Evolutionary conservation across 257 asterid genomes (phyloP).

Genomic region (Anisodus acutangulus): DNA sequence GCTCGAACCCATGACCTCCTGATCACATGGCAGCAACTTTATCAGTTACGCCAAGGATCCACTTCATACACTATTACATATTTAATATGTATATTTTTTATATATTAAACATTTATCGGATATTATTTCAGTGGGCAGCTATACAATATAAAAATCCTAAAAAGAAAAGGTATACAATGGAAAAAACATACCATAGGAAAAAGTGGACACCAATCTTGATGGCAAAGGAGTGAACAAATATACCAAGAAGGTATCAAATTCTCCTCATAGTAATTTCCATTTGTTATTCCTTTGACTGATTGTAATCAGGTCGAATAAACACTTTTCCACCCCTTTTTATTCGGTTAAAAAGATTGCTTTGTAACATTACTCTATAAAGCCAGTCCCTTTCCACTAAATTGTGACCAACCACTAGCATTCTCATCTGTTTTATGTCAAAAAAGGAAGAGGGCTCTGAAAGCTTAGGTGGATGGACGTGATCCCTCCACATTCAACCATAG

Average conservation of each 20-base stretch:
- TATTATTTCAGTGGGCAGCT: too few species aligned
- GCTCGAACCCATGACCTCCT: too few species aligned
- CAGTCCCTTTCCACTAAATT: slow-evolving; percentile 79
- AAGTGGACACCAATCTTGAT: slow-evolving; percentile 86
- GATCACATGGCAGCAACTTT: too few species aligned
- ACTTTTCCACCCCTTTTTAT: slow-evolving; percentile 70
- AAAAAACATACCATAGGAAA: slow-evolving; percentile 62
- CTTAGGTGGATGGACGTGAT: slow-evolving; percentile 59
- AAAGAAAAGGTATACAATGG: too few species aligned
- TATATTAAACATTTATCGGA: too few species aligned
- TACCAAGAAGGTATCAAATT: slow-evolving; percentile 61
- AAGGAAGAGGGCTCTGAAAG: slow-evolving; percentile 47
- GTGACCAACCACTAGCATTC: slow-evolving; percentile 84
- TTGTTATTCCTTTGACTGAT: slow-evolving; percentile 88
- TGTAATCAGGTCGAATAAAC: slow-evolving; percentile 78
- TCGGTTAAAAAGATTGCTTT: slow-evolving; percentile 79
- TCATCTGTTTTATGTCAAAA: slow-evolving; percentile 68
- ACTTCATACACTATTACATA: too few species aligned
- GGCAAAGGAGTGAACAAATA: slow-evolving; percentile 89
- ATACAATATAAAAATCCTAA: too few species aligned
- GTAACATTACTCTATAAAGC: slow-evolving; percentile 73
- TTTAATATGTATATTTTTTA: too few species aligned
- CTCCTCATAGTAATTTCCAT: slow-evolving; percentile 97
- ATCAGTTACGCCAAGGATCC: too few species aligned
- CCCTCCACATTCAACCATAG: too few species aligned